These are phyloP conservation scores for Suillus decipiens DNA, from an alignment of 768 basidiomycete species.

Conservation along the genomic window DNA sequence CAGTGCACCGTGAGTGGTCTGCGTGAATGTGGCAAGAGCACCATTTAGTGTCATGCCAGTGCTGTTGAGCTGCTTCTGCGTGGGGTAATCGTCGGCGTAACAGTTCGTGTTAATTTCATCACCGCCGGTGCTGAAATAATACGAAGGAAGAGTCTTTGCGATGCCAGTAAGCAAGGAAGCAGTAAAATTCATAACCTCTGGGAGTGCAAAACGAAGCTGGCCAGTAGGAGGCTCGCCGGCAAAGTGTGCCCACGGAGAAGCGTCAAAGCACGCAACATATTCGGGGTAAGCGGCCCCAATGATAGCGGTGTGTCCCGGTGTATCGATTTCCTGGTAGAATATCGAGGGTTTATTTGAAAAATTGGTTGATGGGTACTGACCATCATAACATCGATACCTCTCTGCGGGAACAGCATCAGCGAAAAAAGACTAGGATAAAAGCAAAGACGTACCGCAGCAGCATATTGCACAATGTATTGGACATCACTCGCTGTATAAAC, in stretches of 20 bases:
- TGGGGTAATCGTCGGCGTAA: conserved; percentile 60
- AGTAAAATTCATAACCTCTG: conserved; percentile 55
- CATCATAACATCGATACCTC: conserved; percentile 66
- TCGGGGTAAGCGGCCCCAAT: conserved; percentile 68
- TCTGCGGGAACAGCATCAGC: conserved; percentile 31
- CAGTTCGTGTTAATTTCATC: conserved; percentile 72
- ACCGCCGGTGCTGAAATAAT: conserved; percentile 71
- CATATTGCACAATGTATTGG: conserved; percentile 58
- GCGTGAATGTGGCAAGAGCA: conserved; percentile 41
- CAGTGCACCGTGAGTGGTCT: conserved; percentile 35
- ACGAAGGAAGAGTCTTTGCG: conserved; percentile 51
- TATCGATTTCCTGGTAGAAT: conserved; percentile 62
- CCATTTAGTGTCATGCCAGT: conserved; percentile 41
- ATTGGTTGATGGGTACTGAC: conserved; percentile 20
- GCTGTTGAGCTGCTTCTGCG: conserved; percentile 48
- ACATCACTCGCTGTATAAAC: conserved; percentile 49
- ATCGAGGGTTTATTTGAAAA: not conserved
- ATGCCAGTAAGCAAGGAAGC: conserved; percentile 49
- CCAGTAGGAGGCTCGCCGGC: conserved; percentile 74
- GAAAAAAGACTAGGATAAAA: not conserved
- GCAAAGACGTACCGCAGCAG: conserved; percentile 54
- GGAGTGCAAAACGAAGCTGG: conserved; percentile 66
- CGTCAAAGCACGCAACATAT: conserved; percentile 59
- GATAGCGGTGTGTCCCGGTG: conserved; percentile 71
- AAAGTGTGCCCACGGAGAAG: conserved; percentile 54